Percentiles rank a stretch among this genome's conserved stretches.
Conservation (phyloP, 805 yeast species). For the Cyberlindnera mycetangii region DNA sequence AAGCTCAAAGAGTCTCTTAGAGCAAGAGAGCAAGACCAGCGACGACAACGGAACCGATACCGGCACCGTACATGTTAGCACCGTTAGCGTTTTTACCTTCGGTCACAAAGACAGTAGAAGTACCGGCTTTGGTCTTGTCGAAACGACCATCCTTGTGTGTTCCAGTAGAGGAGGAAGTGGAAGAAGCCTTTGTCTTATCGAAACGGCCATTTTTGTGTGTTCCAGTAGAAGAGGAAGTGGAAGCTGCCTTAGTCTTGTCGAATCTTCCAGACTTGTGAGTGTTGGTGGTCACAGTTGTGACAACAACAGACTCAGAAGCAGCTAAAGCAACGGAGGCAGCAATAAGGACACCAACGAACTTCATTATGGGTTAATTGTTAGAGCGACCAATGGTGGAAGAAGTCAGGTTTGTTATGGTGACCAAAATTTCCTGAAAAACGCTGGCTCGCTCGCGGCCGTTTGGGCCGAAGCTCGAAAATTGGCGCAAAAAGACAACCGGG, state of each 20-base stretch:
- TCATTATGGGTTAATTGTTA: conserved; percentile 15
- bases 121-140: conserved; percentile 40
- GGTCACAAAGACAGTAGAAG: conserved; percentile 10
- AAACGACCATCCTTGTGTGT: conserved; percentile 59
- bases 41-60: conserved; percentile 44
- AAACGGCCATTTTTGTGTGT: conserved; percentile 59
- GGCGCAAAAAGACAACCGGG: not conserved
- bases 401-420: not conserved
- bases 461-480: not conserved
- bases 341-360: conserved; percentile 22
- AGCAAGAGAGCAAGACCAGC: conserved; percentile 50
- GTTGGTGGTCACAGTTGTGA: conserved; percentile 29
- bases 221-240: conserved; percentile 37
- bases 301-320: conserved; percentile 23
- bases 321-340: conserved; percentile 24
- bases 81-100: conserved; percentile 29
- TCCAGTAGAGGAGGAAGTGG: conserved; percentile 32
- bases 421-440: not conserved
- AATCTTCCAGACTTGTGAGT: conserved; percentile 59
- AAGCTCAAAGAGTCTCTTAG: conserved; percentile 20
- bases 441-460: not conserved
- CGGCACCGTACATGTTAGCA: conserved; percentile 30
- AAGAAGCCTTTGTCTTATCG: conserved; percentile 42
- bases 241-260: conserved; percentile 42
- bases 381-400: not conserved